Evolutionary conservation across 257 asterid species (phyloP).

Genomic region (Paraleonurus japonicus): DNA sequence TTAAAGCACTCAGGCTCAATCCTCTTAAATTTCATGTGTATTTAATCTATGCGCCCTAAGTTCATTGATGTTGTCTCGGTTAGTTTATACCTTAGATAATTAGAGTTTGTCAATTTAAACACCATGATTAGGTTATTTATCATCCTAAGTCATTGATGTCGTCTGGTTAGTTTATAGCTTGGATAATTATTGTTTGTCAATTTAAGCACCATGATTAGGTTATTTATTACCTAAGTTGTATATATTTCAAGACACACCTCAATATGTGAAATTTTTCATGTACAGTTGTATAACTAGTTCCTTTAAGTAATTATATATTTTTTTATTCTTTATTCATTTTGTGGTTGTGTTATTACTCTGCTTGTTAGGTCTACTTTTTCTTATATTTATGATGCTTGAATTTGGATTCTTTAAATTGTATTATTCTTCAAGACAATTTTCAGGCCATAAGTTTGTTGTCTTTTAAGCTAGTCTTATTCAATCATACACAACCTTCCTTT

Average conservation of each 20-base stretch:
- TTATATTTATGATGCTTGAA: neutral
- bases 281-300: slow-evolving; percentile 9
- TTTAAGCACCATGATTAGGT: neutral
- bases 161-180: neutral
- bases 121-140: no score
- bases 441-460: neutral
- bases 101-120: no score
- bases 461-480: neutral
- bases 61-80: no score
- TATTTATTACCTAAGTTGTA: no score
- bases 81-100: no score
- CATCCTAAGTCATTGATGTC: no score
- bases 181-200: slow-evolving; percentile 5
- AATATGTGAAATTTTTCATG: neutral
- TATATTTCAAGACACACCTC: neutral
- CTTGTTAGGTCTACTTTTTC: no score
- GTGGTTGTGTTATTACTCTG: no score
- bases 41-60: no score
- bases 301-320: neutral
- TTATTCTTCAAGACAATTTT: neutral
- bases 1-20: no score
- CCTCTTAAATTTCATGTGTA: no score
- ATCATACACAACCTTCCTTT: neutral
- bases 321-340: no score
- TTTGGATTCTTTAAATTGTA: neutral